Conservation (phyloP, 805 yeast genomes). For the Kluyveromyces lactis region DNA sequence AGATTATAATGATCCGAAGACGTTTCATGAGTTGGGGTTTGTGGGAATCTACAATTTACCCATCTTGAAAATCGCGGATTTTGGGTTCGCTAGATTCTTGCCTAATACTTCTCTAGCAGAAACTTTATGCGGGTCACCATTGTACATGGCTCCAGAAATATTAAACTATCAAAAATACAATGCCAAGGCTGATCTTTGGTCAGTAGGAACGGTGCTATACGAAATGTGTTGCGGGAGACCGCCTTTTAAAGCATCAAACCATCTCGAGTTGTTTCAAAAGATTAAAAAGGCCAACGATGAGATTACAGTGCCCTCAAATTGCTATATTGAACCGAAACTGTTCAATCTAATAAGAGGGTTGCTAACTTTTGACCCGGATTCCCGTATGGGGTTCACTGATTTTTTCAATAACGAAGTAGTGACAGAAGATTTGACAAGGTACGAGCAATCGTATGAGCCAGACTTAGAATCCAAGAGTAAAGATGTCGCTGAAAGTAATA, state of each 20-base stretch:
- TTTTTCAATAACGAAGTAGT: slow-evolving; percentile 73
- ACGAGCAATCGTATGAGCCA: slow-evolving; percentile 33
- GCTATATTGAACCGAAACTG: slow-evolving; percentile 56
- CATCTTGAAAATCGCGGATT: slow-evolving; percentile 87
- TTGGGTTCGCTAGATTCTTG: slow-evolving; percentile 92
- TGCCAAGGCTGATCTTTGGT: slow-evolving; percentile 97
- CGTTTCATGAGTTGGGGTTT: slow-evolving; percentile 49
- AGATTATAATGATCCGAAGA: slow-evolving; percentile 37
- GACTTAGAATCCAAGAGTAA: slow-evolving; percentile 58
- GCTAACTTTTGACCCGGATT: slow-evolving; percentile 76
- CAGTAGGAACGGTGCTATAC: slow-evolving; percentile 91
- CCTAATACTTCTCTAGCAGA: slow-evolving; percentile 94
- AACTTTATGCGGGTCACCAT: slow-evolving; percentile 93
- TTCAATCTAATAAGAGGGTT: slow-evolving; percentile 65
- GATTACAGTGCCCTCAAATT: slow-evolving; percentile 65
- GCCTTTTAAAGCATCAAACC: slow-evolving; percentile 90
- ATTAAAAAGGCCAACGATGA: slow-evolving; percentile 76
- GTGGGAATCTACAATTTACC: slow-evolving; percentile 87
- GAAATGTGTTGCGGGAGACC: slow-evolving; percentile 97
- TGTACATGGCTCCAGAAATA: slow-evolving; percentile 98
- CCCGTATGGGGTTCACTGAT: slow-evolving; percentile 81
- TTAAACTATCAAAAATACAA: slow-evolving; percentile 89
- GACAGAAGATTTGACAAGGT: slow-evolving; percentile 37
- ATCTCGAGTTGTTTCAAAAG: slow-evolving; percentile 77
- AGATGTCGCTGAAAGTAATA: slow-evolving; percentile 55